Evolutionary conservation across 2,329 filamentous ascomycete species (phyloP), one percentile per base, ranked within the genome.

Genomic region (Phoma sp.): DNA sequence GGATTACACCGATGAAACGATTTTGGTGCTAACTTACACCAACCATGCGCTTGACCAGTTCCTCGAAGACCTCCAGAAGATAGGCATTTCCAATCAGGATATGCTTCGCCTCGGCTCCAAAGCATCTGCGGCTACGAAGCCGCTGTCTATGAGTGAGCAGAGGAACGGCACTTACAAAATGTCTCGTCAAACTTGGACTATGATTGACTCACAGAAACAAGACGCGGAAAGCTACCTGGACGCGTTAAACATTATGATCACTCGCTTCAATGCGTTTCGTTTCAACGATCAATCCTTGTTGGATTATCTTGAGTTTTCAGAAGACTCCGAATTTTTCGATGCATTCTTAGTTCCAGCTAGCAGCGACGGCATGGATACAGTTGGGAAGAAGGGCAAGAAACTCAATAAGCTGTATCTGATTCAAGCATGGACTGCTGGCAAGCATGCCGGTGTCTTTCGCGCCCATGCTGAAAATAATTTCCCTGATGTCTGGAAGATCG

Each of bases 21-120:
- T 92, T 0, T 76, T 93, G 0, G 82, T 92, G 0, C 69, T 89
- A 2, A 86, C 83, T 21, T 91, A 85, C 52, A 91, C 87, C 80
- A 91, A 68, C 87, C 74, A 76, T 59, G 74, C 74, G 2, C 61
- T 76, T 0, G 74, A 76, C 37, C 74, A 76, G 34, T 75, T 90
- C 39, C 69, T 90, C 0, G 83, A 86, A 54, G 87, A 91, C 33
- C 68, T 91, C 0, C 73, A 86, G 3, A 75, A 84, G 1, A 82
- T 85, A 26, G 86, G 86, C 0, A 84, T 91, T 6, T 61, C 77
- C 0, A 1, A 59, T 0, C 38, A 65, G 0, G 30, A 62, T 0
- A 88, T 91, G 49, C 81, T 89, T 0, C 81, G 89, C 0, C 76
- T 92, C 0, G 89, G 89, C 0, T 81, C 81, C 0, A 89, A 89